Conservation (phyloP, 768 basidiomycete species). For the Mycena leptocephala region DNA sequence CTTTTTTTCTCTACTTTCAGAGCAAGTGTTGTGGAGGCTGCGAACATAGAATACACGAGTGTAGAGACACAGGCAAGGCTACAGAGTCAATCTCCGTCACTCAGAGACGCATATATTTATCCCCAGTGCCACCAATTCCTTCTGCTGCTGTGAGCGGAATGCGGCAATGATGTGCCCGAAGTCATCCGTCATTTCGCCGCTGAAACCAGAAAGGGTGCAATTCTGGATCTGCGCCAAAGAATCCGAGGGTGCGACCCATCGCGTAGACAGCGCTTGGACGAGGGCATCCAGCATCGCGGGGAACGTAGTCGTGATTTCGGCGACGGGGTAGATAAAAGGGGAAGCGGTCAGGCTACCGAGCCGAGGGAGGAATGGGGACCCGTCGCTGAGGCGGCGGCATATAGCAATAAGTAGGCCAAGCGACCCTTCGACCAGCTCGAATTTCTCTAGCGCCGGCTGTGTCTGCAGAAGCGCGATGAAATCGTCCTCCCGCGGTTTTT, state of each 20-base stretch:
- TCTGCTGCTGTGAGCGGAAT: neutral
- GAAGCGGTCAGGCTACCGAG: neutral
- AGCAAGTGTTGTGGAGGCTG: too few species aligned
- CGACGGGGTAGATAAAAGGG: neutral
- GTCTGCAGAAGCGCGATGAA: conserved; percentile 3
- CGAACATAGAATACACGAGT: too few species aligned
- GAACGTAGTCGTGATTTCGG: conserved; percentile 1
- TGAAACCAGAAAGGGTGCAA: neutral
- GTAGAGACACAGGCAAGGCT: too few species aligned
- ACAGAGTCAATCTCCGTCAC: too few species aligned
- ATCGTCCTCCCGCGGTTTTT: neutral
- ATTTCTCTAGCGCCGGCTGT: neutral
- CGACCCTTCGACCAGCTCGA: neutral
- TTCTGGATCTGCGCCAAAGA: neutral
- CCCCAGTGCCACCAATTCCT: neutral
- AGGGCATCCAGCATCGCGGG: neutral
- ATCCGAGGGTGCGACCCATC: neutral
- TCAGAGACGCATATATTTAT: neutral
- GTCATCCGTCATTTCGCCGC: neutral
- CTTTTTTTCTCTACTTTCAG: too few species aligned
- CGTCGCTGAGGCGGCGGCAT: neutral
- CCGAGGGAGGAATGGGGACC: neutral
- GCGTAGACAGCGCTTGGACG: neutral
- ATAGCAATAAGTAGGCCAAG: neutral
- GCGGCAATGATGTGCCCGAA: neutral